Base-by-base conservation (phyloP, 106 monocot genomes). In the Xerophyta viscosa region DNA sequence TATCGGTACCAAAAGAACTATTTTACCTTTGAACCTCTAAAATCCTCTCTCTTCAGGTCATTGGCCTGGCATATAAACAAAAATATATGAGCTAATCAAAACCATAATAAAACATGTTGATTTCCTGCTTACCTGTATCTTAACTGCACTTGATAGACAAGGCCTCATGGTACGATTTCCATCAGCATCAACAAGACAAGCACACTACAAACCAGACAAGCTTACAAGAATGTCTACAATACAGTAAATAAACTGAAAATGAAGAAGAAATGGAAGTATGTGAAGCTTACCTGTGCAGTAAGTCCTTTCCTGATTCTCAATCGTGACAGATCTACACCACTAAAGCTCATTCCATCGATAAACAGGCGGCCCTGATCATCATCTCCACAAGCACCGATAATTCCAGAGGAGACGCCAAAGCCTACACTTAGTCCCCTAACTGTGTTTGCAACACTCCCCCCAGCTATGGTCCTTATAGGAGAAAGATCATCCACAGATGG, bases 101-200 rank as follows among this genome's bases (percentile, higher is more conserved):
- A 33, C 33, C 5, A 33, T 33, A 10, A 33, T 3, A 14, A 44
- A 44, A 3, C 8, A 44, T 14, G n/a, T 10, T 17, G 15, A 10
- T 17, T 36, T 4, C 8, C 25, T 33, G 13, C 20, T 31, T 67
- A 90, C 89, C 73, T 90, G 87, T 50, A 92, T 63, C 66, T 80
- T 92, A n/a, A 71, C 92, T n/a, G 73, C 83, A 69, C 24, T 66
- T 8, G 80, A 72, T 17, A 92, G 71, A 48, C 87, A 87, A 8
- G 92, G 92, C 0, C 92, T 64, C 92, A 92, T 92, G 24, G 92
- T 92, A 15, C 92, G 83, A 37, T 87, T 92, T 21, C 92, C 87
- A 33, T 83, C 76, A 12, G 66, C 83, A 72, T 92, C 92, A 54
- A 92, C 92, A 62, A 92, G 63, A 53, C 92, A 92, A 36, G 68